These are phyloP conservation scores for Margaritispora aquatica DNA, from an alignment of 495 filamentous ascomycete genomes.

Conservation along the genomic window DNA sequence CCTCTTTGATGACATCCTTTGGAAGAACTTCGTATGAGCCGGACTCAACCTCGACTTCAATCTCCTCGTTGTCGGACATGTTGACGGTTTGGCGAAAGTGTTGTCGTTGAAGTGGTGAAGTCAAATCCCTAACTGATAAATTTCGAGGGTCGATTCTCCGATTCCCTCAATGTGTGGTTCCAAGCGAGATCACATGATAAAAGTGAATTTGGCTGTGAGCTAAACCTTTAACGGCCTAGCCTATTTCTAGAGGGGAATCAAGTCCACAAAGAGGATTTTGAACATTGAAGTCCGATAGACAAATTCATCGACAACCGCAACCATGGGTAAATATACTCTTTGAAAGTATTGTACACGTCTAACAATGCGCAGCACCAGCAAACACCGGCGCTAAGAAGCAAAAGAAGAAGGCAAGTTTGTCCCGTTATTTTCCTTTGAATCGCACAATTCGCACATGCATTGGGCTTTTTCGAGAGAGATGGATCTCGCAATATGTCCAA, in stretches of 20 bases:
- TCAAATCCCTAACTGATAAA: not conserved
- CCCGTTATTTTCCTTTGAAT: too few species aligned
- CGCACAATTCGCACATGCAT: too few species aligned
- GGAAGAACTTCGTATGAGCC: constrained; percentile 72
- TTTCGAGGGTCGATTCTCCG: not conserved
- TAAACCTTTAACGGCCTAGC: not conserved
- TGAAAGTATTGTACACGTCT: not conserved
- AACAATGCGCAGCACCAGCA: constrained; percentile 54
- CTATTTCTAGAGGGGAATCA: not conserved
- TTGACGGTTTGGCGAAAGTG: constrained; percentile 31
- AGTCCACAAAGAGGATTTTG: not conserved
- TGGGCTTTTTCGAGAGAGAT: too few species aligned
- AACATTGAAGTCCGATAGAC: not conserved
- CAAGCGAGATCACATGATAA: not conserved
- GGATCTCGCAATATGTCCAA: too few species aligned
- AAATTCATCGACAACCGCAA: constrained; percentile 39
- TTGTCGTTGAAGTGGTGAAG: constrained; percentile 9
- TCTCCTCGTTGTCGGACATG: constrained; percentile 95
- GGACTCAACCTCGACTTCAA: constrained; percentile 76
- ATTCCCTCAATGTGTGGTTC: not conserved
- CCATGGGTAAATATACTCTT: constrained; percentile 33
- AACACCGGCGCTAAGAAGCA: constrained; percentile 90
- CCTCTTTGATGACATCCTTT: constrained; percentile 86
- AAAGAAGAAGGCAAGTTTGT: constrained; percentile 83
- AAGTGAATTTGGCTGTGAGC: not conserved